Evolutionary conservation across 2,329 filamentous ascomycete genomes (phyloP), one percentile per base, ranked within the genome.

Genomic region (Kalmusia sp.): DNA sequence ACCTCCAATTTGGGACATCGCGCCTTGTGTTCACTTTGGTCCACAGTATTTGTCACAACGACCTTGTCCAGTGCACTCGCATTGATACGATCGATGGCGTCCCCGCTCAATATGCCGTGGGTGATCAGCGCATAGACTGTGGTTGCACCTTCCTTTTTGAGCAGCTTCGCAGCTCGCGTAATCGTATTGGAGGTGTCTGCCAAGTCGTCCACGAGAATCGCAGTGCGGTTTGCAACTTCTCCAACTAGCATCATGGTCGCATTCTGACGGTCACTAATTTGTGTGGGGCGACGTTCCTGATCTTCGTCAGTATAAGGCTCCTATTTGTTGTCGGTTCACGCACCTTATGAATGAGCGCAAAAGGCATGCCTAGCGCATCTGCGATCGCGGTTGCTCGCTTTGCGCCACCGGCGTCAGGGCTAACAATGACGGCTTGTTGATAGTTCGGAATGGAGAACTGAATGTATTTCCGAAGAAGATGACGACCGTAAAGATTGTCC

Each of bases 261-360:
- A 66, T 87, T 87, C 62, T 87, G 91, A 44, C 91, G 88, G 73
- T 96, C 91, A 52, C 85, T 91, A 73, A 96, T 93, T 64, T 90
- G 89, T 46, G 91, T 96, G 24, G 92, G 92, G 41, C 92, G 89
- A 64, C 92, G 91, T 84, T 96, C 92, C 90, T 93, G 19, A 57
- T 49, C 19, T 8, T n/a, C 5, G 22, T 54, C n/a, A 24, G 33
- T 41, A 41, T 5, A 58, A 54, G 54, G 52, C 46, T 25, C 43
- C 25, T 22, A 27, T 37, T 30, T 51, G 27, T 6, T 19, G 11
- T 34, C 24, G 28, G 37, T 34, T 34, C 38, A 69, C 77, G 74
- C 82, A 91, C 92, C 88, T 98, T 99, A 82, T 99, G 95, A 68
- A 99, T 99, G 54, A 99, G 85, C 41, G 95, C 95, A 79, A 99